A percentile compares a stretch with the other conserved stretches of the same genome.
These are phyloP conservation scores for Calocybe cyanea DNA, from an alignment of 768 basidiomycete genomes.

Conservation along the genomic window DNA sequence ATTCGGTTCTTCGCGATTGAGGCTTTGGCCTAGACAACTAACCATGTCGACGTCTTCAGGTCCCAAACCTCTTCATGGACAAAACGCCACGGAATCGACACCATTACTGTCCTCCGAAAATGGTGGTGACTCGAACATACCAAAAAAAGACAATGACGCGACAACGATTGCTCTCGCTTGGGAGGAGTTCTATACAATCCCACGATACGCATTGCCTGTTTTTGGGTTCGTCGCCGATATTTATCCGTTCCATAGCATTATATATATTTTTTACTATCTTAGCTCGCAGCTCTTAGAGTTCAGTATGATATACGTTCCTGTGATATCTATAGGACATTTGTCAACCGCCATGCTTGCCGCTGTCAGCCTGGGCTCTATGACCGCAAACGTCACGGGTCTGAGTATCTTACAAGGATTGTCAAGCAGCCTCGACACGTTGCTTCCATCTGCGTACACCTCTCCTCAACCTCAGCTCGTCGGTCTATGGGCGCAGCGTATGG, in stretches of 20 bases:
- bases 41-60: too few species aligned
- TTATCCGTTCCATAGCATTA: not conserved
- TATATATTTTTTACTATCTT: not conserved
- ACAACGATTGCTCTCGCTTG: not conserved
- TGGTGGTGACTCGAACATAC: too few species aligned
- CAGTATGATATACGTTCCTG: constrained; percentile 77
- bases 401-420: constrained; percentile 78
- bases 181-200: constrained; percentile 11
- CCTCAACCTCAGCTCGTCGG: constrained; percentile 84
- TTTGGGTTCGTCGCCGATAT: constrained; percentile 3
- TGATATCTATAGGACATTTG: constrained; percentile 85
- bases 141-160: too few species aligned
- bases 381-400: constrained; percentile 68
- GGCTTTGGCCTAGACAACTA: too few species aligned
- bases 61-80: too few species aligned
- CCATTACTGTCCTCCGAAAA: too few species aligned
- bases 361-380: constrained; percentile 69
- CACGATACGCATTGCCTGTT: constrained; percentile 9
- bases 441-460: constrained; percentile 94
- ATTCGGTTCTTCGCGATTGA: too few species aligned
- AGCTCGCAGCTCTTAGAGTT: constrained; percentile 83
- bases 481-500: constrained; percentile 86
- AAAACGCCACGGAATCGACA: too few species aligned
- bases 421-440: constrained; percentile 86
- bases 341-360: constrained; percentile 88